Evolutionary conservation across 2,329 filamentous ascomycete genomes (phyloP).

Genomic region (Trichoderma endophyticum): DNA sequence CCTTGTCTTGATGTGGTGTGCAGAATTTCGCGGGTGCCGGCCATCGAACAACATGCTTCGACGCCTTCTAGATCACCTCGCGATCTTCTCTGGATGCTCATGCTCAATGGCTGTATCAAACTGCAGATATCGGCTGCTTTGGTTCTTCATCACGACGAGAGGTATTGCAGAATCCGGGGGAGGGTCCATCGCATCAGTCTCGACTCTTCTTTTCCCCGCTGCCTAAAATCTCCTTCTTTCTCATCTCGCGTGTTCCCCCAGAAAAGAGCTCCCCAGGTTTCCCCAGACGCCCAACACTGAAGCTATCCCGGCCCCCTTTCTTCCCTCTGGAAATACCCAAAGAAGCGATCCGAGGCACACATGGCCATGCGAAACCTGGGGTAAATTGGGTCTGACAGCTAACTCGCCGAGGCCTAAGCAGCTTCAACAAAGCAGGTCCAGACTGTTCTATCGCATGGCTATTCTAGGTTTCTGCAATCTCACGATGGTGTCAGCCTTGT

Average conservation of each 20-base stretch:
- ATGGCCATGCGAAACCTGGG: conserved; percentile 1
- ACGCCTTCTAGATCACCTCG: neutral
- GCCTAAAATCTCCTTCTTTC: neutral
- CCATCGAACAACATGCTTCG: neutral
- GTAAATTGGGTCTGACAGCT: neutral
- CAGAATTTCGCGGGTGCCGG: neutral
- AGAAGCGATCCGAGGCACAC: conserved; percentile 15
- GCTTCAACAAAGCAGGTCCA: neutral
- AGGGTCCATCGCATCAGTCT: conserved; percentile 7
- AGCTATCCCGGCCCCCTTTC: neutral
- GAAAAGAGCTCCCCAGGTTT: neutral
- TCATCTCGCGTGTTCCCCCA: conserved; percentile 5
- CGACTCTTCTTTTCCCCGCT: neutral
- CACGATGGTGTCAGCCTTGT: conserved; percentile 10
- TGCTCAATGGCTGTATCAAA: neutral
- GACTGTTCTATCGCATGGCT: conserved; percentile 8
- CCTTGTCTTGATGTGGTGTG: neutral
- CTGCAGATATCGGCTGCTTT: neutral
- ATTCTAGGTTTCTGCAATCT: neutral
- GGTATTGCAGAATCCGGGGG: neutral
- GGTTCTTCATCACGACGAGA: neutral
- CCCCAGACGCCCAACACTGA: neutral
- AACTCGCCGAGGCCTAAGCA: neutral
- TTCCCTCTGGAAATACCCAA: neutral
- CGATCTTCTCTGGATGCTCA: neutral